These are phyloP conservation scores for Dictyophora rubrovolvata DNA, from an alignment of 768 basidiomycete species.

Conservation along the genomic window DNA sequence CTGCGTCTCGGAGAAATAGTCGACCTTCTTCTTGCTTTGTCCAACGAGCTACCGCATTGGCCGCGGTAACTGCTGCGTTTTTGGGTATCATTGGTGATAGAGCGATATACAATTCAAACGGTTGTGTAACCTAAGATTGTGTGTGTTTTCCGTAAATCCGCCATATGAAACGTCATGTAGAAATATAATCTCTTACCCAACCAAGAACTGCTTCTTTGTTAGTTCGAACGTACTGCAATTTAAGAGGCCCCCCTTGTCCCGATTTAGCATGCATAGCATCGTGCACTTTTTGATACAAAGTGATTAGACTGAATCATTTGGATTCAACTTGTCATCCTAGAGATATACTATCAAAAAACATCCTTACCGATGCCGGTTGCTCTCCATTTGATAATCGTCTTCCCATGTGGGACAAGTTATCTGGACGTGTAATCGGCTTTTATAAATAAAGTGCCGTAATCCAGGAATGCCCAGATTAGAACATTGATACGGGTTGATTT, in stretches of 20 bases:
- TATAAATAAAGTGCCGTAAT: slow-evolving; percentile 90
- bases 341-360: not conserved
- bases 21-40: slow-evolving; percentile 77
- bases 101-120: slow-evolving; percentile 84
- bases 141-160: not conserved
- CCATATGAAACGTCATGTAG: not conserved
- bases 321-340: not conserved
- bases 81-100: slow-evolving; percentile 80
- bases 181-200: slow-evolving; percentile 55
- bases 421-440: slow-evolving; percentile 82
- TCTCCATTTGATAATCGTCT: slow-evolving; percentile 62
- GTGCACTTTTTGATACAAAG: slow-evolving; percentile 79
- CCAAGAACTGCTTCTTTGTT: slow-evolving; percentile 85
- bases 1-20: slow-evolving; percentile 81
- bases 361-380: slow-evolving; percentile 50
- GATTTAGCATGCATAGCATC: slow-evolving; percentile 88
- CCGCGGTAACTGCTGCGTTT: slow-evolving; percentile 76
- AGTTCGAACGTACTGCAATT: slow-evolving; percentile 79
- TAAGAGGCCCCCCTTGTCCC: slow-evolving; percentile 67
- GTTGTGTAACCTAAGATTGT: slow-evolving; percentile 70
- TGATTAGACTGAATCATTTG: slow-evolving; percentile 48
- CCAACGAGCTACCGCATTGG: slow-evolving; percentile 85
- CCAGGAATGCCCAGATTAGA: slow-evolving; percentile 78
- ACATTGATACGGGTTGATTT: slow-evolving; percentile 2
- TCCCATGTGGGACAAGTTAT: slow-evolving; percentile 80